Conservation (phyloP, 2,329 filamentous ascomycete species). For the Aspergillus alliaceus region DNA sequence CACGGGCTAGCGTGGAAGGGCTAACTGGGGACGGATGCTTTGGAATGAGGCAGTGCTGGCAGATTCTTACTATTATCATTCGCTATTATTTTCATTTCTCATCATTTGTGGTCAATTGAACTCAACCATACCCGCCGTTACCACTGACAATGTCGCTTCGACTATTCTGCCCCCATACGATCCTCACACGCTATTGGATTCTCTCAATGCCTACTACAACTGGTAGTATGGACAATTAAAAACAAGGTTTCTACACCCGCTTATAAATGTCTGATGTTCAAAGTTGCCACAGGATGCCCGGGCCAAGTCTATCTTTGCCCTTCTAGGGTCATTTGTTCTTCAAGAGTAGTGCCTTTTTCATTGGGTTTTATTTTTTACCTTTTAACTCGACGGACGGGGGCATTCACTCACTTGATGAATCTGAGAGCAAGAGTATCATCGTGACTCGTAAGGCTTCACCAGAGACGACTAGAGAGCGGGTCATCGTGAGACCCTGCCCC, state of each 20-base stretch:
- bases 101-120: constrained; percentile 4
- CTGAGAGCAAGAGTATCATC: not conserved
- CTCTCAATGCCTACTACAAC: not conserved
- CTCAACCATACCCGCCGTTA: constrained; percentile 1
- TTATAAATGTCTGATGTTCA: not conserved
- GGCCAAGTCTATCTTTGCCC: not conserved
- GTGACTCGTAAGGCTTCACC: not conserved
- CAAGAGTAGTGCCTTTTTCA: not conserved
- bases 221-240: not conserved
- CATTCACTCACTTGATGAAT: too few relatives aligned
- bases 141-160: constrained; percentile 7
- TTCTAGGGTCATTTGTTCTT: not conserved
- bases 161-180: constrained; percentile 1
- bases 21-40: constrained; percentile 13
- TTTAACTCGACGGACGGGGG: too few relatives aligned
- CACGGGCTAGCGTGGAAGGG: constrained; percentile 14
- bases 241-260: not conserved
- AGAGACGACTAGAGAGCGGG: not conserved
- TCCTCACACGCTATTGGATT: constrained; percentile 5
- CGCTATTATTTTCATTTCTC: constrained; percentile 2
- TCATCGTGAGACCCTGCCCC: not conserved
- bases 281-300: not conserved
- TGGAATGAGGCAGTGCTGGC: constrained; percentile 25
- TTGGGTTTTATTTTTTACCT: too few relatives aligned
- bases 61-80: constrained; percentile 10